Conservation (phyloP, 306 rosid genomes). For the Begonia peltatifolia region DNA sequence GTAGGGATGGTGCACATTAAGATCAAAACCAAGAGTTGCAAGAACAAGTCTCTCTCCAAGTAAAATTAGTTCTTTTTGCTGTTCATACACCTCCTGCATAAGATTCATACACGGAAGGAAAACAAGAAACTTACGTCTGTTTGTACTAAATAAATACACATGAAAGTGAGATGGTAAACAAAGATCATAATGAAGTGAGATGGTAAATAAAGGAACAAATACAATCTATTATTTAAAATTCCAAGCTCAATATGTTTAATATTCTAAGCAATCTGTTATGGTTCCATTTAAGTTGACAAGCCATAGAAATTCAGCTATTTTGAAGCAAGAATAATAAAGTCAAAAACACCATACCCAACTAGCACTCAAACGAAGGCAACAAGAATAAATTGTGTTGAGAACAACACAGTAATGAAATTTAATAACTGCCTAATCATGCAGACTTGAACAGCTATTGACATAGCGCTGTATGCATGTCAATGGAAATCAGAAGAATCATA, state of each 20-base stretch:
- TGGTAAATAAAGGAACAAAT: background rate
- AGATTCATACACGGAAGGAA: conserved; percentile 1
- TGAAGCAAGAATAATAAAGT: no score
- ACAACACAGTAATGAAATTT: no score
- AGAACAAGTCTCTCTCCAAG: conserved; percentile 93
- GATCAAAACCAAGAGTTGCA: conserved; percentile 90
- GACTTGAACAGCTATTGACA: no score
- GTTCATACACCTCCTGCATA: conserved; percentile 89
- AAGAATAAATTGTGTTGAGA: no score
- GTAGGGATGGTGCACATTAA: conserved; percentile 90
- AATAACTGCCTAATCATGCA: no score
- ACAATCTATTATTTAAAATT: background rate
- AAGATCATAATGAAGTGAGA: background rate
- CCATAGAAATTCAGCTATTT: no score
- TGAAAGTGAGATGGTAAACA: background rate
- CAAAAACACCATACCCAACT: no score
- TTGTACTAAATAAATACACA: background rate
- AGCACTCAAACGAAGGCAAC: no score
- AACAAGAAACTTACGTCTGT: no score
- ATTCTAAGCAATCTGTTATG: no score
- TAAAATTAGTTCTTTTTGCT: conserved; percentile 81
- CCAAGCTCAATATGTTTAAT: background rate
- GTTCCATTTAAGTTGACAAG: no score
- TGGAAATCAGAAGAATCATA: conserved; percentile 1
- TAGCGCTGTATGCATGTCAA: no score